These are phyloP conservation scores for Tolypocladium cylindrosporum DNA, from an alignment of 2,329 filamentous ascomycete species.

Conservation along the genomic window DNA sequence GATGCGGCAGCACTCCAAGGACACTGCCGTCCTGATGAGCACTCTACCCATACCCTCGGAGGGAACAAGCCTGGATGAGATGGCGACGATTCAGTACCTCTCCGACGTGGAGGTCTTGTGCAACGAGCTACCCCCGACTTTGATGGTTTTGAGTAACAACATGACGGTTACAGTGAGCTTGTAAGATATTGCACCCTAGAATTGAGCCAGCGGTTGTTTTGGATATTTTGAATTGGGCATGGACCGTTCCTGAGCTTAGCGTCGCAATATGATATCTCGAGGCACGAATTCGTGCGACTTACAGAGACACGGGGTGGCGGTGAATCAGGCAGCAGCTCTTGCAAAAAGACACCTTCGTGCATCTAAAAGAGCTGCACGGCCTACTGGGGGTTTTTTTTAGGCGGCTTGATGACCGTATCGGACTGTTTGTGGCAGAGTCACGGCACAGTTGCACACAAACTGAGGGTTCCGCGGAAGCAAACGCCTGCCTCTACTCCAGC, in stretches of 20 bases:
- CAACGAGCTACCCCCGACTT: constrained; percentile 61
- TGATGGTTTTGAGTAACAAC: constrained; percentile 78
- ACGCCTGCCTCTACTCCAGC: background rate
- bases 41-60: constrained; percentile 74
- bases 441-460: background rate
- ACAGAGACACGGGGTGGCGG: too few species aligned
- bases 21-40: constrained; percentile 73
- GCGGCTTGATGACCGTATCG: background rate
- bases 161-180: constrained; percentile 80
- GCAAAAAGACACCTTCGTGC: too few species aligned
- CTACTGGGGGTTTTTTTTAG: too few species aligned
- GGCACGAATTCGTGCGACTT: background rate
- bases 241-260: background rate
- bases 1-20: constrained; percentile 55
- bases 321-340: too few species aligned
- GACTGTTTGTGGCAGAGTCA: background rate
- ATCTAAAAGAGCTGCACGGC: too few species aligned
- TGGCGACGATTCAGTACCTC: constrained; percentile 63
- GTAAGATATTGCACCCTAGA: constrained; percentile 19
- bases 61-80: constrained; percentile 62
- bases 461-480: background rate
- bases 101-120: constrained; percentile 71
- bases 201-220: background rate
- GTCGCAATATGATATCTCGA: background rate
- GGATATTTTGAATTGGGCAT: background rate